A percentile compares a stretch with the other conserved stretches of the same genome.
phyloP scores from a whole-genome alignment of 495 filamentous ascomycete genomes.

The Immersiella caudata region DNA sequence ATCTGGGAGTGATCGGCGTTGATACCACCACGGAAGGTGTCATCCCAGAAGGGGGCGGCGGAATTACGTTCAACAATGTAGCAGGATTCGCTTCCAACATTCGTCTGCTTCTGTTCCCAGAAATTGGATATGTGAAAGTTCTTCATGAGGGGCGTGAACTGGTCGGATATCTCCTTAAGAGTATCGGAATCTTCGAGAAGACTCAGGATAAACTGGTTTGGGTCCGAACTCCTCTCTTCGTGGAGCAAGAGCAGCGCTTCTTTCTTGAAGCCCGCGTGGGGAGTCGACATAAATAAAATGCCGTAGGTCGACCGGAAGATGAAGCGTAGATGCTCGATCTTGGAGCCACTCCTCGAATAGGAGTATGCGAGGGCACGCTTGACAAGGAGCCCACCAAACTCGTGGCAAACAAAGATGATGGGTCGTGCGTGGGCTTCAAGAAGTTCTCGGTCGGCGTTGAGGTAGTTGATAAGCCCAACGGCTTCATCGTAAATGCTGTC shows the following conservation, averaged over 20 bases:
- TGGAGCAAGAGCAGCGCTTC: slow-evolving; percentile 10
- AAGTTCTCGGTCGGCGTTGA: slow-evolving; percentile 13
- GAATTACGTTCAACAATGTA: slow-evolving; percentile 12
- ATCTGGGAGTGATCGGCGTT: slow-evolving; percentile 12
- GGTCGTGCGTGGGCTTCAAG: slow-evolving; percentile 9
- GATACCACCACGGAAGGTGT: slow-evolving; percentile 7
- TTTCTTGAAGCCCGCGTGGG: slow-evolving; percentile 9
- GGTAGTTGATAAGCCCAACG: slow-evolving; percentile 14
- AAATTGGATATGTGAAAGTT: slow-evolving; percentile 17
- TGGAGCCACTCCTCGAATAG: slow-evolving; percentile 1
- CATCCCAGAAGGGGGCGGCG: slow-evolving; percentile 10
- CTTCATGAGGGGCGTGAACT: slow-evolving; percentile 12
- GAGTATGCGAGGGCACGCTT: slow-evolving; percentile 15
- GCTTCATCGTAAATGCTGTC: slow-evolving; percentile 16
- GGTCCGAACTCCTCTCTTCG: background rate
- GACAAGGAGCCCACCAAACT: slow-evolving; percentile 12
- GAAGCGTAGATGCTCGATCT: slow-evolving; percentile 14
- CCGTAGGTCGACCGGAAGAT: slow-evolving; percentile 12
- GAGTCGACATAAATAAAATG: slow-evolving; percentile 15
- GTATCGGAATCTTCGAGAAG: slow-evolving; percentile 10
- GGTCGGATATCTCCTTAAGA: slow-evolving; percentile 12
- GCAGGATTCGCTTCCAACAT: background rate
- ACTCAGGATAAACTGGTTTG: slow-evolving; percentile 14
- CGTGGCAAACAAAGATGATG: slow-evolving; percentile 16
- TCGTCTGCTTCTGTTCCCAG: slow-evolving; percentile 12